Percentiles rank a stretch among this genome's conserved stretches.
Conservation (phyloP, 2,329 filamentous ascomycete genomes). For the Pseudogymnoascus sp. region DNA sequence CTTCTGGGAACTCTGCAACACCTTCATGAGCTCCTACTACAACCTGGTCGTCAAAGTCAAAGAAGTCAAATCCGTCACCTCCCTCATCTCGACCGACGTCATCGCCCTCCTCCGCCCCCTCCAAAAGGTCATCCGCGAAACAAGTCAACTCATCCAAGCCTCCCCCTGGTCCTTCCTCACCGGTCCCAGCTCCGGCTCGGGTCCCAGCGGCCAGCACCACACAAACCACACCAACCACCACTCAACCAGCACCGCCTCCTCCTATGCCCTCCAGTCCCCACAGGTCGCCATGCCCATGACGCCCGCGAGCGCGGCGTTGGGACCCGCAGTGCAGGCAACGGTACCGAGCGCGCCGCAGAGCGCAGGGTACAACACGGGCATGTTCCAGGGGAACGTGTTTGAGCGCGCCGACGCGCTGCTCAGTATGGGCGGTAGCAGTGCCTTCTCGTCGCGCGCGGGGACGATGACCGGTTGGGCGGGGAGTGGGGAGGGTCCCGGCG, state of each 20-base stretch:
- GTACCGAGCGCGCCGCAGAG: constrained; percentile 60
- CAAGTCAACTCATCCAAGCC: constrained; percentile 61
- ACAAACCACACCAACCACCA: background rate
- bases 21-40: constrained; percentile 64
- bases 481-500: background rate
- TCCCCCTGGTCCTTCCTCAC: constrained; percentile 46
- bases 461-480: constrained; percentile 23
- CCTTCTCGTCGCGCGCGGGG: constrained; percentile 23
- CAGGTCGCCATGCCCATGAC: constrained; percentile 68
- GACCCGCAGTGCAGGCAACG: constrained; percentile 83
- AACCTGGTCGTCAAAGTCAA: constrained; percentile 58
- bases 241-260: background rate
- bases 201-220: background rate
- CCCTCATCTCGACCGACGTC: constrained; percentile 57
- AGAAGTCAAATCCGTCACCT: constrained; percentile 38
- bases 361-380: constrained; percentile 21
- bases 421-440: constrained; percentile 17
- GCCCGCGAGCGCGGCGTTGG: constrained; percentile 80
- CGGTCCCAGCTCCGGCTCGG: background rate
- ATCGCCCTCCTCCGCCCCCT: constrained; percentile 70
- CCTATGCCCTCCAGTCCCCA: constrained; percentile 25
- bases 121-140: constrained; percentile 76
- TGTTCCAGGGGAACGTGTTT: constrained; percentile 27
- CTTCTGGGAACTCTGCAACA: constrained; percentile 67
- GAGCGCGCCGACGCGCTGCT: constrained; percentile 28